Evolutionary conservation across 2,329 filamentous ascomycete genomes (phyloP).

Genomic region (Diaporthe australafricana): DNA sequence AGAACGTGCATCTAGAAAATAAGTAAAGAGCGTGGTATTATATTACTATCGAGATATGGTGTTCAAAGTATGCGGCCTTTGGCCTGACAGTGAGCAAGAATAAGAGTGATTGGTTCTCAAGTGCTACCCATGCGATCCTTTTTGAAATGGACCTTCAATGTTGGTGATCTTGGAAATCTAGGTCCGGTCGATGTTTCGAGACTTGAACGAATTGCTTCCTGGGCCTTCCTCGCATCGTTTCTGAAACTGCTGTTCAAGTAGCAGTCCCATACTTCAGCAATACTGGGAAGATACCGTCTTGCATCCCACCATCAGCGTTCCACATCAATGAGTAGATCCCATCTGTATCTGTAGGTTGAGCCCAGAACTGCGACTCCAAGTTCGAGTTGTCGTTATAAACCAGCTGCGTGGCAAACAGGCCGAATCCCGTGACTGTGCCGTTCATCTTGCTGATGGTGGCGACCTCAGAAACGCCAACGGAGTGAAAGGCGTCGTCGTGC

Average conservation of each 20-base stretch:
- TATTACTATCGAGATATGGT: not conserved
- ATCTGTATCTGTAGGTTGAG: constrained; percentile 26
- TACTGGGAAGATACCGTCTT: constrained; percentile 15
- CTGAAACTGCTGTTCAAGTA: not conserved
- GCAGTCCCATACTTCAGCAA: constrained; percentile 1
- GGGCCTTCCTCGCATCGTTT: not conserved
- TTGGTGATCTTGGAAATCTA: not conserved
- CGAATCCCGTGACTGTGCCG: constrained; percentile 40
- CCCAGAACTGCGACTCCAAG: constrained; percentile 41
- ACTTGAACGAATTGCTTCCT: too few species aligned
- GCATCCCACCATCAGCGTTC: constrained; percentile 1
- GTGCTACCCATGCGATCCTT: not conserved
- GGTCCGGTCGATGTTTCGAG: not conserved
- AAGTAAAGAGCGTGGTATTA: not conserved
- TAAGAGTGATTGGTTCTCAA: not conserved
- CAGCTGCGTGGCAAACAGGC: constrained; percentile 40
- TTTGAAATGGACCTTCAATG: not conserved
- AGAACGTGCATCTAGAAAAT: not conserved
- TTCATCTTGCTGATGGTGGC: constrained; percentile 36
- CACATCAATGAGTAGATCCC: constrained; percentile 26
- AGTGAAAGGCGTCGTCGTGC: constrained; percentile 8
- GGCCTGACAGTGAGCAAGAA: not conserved
- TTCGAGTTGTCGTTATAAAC: constrained; percentile 40
- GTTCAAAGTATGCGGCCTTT: not conserved
- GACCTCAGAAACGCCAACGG: constrained; percentile 20